Evolutionary conservation across 2,329 filamentous ascomycete genomes (phyloP).

Genomic region (Dactylellina cionopaga): DNA sequence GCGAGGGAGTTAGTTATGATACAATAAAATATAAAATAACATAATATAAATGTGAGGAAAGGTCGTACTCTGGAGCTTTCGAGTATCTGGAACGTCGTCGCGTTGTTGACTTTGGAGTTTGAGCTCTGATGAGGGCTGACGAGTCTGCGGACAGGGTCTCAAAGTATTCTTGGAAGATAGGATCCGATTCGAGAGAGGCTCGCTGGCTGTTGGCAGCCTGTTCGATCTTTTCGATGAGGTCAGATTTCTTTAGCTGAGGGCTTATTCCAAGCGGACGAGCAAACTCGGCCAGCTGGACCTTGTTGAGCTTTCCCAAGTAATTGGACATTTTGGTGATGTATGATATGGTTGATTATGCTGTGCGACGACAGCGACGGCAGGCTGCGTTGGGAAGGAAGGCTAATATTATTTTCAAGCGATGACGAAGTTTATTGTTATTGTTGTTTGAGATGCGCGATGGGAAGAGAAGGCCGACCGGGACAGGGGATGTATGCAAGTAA

Average conservation of each 20-base stretch:
- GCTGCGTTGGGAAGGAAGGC: neutral
- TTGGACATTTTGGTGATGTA: constrained; percentile 42
- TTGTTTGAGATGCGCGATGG: neutral
- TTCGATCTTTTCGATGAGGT: constrained; percentile 42
- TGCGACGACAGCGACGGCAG: too few species aligned
- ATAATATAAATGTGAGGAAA: neutral
- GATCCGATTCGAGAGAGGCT: constrained; percentile 19
- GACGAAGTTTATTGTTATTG: neutral
- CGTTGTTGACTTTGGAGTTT: constrained; percentile 25
- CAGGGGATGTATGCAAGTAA: too few species aligned
- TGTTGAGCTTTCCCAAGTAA: constrained; percentile 49
- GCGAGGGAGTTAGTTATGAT: neutral
- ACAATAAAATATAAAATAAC: neutral
- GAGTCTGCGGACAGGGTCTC: constrained; percentile 35
- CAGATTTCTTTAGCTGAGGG: constrained; percentile 21
- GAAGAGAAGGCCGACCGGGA: too few species aligned
- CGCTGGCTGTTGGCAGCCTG: constrained; percentile 5
- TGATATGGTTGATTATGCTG: neutral
- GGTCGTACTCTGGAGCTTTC: constrained; percentile 45
- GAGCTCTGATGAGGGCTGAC: neutral
- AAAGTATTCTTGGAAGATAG: constrained; percentile 43
- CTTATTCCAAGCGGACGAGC: constrained; percentile 42
- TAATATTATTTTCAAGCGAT: neutral
- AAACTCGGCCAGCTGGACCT: constrained; percentile 43
- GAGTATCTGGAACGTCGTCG: constrained; percentile 35